Evolutionary conservation across 2,329 filamentous ascomycete genomes (phyloP).

Genomic region (Claviceps monticola): DNA sequence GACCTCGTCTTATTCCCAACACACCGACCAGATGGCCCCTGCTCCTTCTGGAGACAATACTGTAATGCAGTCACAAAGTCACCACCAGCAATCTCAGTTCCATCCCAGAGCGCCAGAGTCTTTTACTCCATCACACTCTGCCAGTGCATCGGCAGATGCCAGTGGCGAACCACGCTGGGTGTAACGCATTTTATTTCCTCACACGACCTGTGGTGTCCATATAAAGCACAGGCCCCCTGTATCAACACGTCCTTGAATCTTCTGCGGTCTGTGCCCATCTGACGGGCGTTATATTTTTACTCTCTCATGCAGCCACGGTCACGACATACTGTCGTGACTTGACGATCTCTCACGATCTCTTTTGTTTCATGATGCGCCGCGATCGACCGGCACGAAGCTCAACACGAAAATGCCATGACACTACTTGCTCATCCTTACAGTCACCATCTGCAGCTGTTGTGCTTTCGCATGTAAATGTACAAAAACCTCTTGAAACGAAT

Average conservation of each 20-base stretch:
- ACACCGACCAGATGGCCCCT: slow-evolving; percentile 19
- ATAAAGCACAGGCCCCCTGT: slow-evolving; percentile 17
- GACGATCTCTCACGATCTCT: slow-evolving; percentile 22
- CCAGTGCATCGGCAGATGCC: slow-evolving; percentile 14
- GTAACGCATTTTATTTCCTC: slow-evolving; percentile 15
- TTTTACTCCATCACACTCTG: slow-evolving; percentile 14
- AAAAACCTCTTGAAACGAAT: slow-evolving; percentile 12
- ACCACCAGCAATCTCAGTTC: slow-evolving; percentile 14
- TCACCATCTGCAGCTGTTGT: slow-evolving; percentile 14
- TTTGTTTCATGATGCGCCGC: slow-evolving; percentile 18
- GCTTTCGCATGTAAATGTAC: slow-evolving; percentile 22
- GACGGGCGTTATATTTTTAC: slow-evolving; percentile 10
- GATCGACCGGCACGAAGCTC: slow-evolving; percentile 16
- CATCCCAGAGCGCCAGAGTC: slow-evolving; percentile 14
- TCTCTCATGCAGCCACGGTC: slow-evolving; percentile 18
- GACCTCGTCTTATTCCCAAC: slow-evolving; percentile 20
- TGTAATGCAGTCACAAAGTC: slow-evolving; percentile 13
- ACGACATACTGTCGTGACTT: slow-evolving; percentile 25
- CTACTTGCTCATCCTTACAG: slow-evolving; percentile 12
- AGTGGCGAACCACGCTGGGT: slow-evolving; percentile 24
- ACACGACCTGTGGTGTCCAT: slow-evolving; percentile 11
- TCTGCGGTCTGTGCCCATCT: slow-evolving; percentile 10
- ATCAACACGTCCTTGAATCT: slow-evolving; percentile 10
- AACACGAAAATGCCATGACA: slow-evolving; percentile 9
- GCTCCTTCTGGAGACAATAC: slow-evolving; percentile 13